Evolutionary conservation across 768 basidiomycete species (phyloP).

Genomic region (Pisolithus marmoratus): DNA sequence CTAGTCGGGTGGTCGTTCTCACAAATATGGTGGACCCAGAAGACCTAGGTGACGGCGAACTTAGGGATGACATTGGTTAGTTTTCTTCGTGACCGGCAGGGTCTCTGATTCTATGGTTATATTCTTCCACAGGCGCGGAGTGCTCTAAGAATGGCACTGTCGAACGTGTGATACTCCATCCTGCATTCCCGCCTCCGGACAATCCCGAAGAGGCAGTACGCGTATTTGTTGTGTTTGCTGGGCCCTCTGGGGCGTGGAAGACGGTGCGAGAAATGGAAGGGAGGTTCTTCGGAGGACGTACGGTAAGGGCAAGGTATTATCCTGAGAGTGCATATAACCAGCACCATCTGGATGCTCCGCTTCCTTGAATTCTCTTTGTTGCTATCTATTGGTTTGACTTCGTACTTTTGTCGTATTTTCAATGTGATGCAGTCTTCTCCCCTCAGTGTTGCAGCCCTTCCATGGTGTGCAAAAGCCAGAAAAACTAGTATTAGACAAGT

Average conservation of each 20-base stretch:
- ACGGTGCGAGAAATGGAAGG: conserved; percentile 92
- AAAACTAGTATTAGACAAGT: no score
- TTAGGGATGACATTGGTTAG: conserved; percentile 84
- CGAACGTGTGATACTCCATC: conserved; percentile 82
- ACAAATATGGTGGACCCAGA: conserved; percentile 85
- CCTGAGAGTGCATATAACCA: conserved; percentile 51
- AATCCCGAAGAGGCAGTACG: conserved; percentile 80
- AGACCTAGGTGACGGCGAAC: conserved; percentile 79
- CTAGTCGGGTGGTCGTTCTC: conserved; percentile 84
- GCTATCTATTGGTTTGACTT: background rate
- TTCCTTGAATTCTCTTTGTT: conserved; percentile 14
- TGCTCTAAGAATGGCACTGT: conserved; percentile 89
- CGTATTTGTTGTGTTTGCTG: conserved; percentile 87
- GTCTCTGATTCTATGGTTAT: background rate
- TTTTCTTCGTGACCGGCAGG: conserved; percentile 3
- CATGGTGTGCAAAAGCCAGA: no score
- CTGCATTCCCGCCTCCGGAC: conserved; percentile 58
- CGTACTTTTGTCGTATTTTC: background rate
- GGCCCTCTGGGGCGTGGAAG: conserved; percentile 93
- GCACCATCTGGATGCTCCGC: conserved; percentile 43
- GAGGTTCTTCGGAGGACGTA: conserved; percentile 83
- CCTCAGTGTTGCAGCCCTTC: background rate
- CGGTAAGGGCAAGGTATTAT: conserved; percentile 79
- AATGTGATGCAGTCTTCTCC: background rate
- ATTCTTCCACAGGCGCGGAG: conserved; percentile 61